Conservation (phyloP, 2,329 filamentous ascomycete genomes). For the Lojkania enalia region DNA sequence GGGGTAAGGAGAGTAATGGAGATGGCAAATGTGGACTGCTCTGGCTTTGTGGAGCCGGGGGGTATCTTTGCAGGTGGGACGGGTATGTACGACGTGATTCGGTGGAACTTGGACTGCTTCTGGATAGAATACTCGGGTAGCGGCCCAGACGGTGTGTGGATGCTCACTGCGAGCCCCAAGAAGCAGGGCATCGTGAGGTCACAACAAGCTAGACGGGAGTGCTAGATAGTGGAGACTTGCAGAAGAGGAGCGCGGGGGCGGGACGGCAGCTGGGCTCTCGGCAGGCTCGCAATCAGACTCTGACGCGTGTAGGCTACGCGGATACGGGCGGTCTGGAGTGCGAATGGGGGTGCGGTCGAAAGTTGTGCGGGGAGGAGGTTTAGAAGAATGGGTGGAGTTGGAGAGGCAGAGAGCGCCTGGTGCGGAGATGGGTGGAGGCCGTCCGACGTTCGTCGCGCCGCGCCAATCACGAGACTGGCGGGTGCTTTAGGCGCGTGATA, state of each 20-base stretch:
- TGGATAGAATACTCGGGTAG: slow-evolving; percentile 93
- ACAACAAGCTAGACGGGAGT: slow-evolving; percentile 7
- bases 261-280: slow-evolving; percentile 24
- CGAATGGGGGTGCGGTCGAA: neutral
- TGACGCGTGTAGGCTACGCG: slow-evolving; percentile 9
- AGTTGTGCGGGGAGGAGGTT: neutral
- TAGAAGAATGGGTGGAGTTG: slow-evolving; percentile 4
- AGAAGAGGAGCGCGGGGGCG: slow-evolving; percentile 19
- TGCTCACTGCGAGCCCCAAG: slow-evolving; percentile 97
- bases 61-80: slow-evolving; percentile 85
- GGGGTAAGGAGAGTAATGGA: slow-evolving; percentile 94
- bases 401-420: slow-evolving; percentile 3
- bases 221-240: slow-evolving; percentile 20
- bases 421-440: slow-evolving; percentile 8
- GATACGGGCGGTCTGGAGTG: slow-evolving; percentile 9
- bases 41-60: slow-evolving; percentile 69
- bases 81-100: slow-evolving; percentile 96
- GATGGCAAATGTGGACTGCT: slow-evolving; percentile 95
- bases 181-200: slow-evolving; percentile 79
- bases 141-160: slow-evolving; percentile 79
- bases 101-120: slow-evolving; percentile 85
- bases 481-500: slow-evolving; percentile 14
- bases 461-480: slow-evolving; percentile 22
- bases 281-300: slow-evolving; percentile 18
- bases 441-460: slow-evolving; percentile 10